Percentiles rank a stretch among this genome's conserved stretches.
Evolutionary conservation across 164 flowering plant species (phyloP).

Genomic region (Magnolia kwangsiensis): DNA sequence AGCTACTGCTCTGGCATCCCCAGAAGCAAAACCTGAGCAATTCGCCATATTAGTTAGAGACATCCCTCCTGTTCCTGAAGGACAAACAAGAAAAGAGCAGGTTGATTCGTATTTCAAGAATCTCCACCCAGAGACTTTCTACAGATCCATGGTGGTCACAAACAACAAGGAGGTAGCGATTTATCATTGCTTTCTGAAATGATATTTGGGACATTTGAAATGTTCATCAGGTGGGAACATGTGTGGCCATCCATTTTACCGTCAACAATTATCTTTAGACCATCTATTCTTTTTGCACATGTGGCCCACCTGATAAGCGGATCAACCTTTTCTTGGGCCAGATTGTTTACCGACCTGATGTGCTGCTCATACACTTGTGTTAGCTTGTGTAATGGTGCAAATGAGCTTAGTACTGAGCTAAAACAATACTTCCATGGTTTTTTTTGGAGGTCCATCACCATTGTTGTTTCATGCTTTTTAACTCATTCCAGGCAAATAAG

Average conservation of each 20-base stretch:
- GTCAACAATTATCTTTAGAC: too few species aligned
- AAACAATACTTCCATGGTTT: too few species aligned
- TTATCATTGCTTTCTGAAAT: background rate
- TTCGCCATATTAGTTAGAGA: conserved; percentile 82
- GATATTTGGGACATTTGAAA: background rate
- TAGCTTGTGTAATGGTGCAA: too few species aligned
- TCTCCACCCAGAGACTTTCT: conserved; percentile 80
- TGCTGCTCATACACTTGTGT: too few species aligned
- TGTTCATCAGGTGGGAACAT: too few species aligned
- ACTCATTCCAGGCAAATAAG: conserved; percentile 52
- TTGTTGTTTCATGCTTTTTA: background rate
- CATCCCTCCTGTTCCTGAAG: conserved; percentile 54
- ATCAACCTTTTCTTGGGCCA: too few species aligned
- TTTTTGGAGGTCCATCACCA: background rate
- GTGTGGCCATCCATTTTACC: too few species aligned
- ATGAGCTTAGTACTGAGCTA: too few species aligned
- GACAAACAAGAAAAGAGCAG: conserved; percentile 77
- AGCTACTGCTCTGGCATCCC: conserved; percentile 53
- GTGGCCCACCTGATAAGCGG: too few species aligned
- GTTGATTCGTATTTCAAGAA: conserved; percentile 81
- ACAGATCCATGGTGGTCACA: conserved; percentile 73
- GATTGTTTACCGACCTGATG: too few species aligned
- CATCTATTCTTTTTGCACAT: too few species aligned
- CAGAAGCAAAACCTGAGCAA: conserved; percentile 66
- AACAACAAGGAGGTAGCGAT: conserved; percentile 60